Percentiles rank a stretch among this genome's conserved stretches.
Conservation (phyloP, 129 eudicot species). For the Saussurea involucrata region DNA sequence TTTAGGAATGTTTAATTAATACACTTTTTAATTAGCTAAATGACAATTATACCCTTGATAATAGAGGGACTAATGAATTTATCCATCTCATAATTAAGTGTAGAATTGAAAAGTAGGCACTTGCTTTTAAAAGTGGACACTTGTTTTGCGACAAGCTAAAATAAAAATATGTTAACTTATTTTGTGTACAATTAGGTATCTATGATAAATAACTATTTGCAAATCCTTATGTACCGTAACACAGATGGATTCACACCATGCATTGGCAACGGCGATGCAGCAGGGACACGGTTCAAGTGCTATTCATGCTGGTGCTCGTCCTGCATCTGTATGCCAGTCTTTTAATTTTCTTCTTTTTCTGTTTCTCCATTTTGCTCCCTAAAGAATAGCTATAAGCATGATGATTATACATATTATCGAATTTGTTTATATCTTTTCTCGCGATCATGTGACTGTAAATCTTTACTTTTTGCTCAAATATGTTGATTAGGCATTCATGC, state of each 20-base stretch:
- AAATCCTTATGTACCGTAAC: background rate
- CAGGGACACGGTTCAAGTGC: conserved; percentile 42
- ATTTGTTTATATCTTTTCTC: background rate
- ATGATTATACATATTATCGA: background rate
- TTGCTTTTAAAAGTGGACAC: background rate
- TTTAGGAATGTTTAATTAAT: background rate
- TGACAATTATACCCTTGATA: background rate
- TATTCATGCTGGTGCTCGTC: conserved; percentile 35
- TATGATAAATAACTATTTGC: background rate
- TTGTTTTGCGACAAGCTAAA: background rate
- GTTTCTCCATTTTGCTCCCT: background rate
- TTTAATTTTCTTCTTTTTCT: background rate
- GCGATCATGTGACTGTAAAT: background rate
- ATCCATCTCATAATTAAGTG: background rate
- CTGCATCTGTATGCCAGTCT: conserved; percentile 42
- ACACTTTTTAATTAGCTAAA: background rate
- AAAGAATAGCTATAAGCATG: background rate
- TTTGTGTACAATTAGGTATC: background rate
- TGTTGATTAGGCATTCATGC: background rate
- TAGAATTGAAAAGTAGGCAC: background rate
- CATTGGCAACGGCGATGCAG: conserved; percentile 46
- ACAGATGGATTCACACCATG: conserved; percentile 49
- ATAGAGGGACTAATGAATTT: background rate
- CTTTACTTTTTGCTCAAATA: background rate
- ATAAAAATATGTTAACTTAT: background rate